phyloP scores from a whole-genome alignment of 495 filamentous ascomycete species.

The Coniosporium apollinis region DNA sequence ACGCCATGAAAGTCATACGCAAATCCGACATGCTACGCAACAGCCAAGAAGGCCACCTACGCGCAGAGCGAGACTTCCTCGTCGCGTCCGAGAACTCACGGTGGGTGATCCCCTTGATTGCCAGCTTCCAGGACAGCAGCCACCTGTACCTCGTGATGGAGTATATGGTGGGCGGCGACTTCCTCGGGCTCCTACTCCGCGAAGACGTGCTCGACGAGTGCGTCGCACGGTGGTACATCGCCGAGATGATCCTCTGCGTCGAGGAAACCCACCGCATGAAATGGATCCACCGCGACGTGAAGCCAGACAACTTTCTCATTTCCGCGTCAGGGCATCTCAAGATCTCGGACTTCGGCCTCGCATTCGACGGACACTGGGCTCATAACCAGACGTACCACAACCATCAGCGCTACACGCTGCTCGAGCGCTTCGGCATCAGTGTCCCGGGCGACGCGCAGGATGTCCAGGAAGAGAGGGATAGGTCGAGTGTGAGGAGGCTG shows the following conservation, averaged over 20 bases:
- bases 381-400: slow-evolving; percentile 77
- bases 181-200: slow-evolving; percentile 68
- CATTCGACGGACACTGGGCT: slow-evolving; percentile 88
- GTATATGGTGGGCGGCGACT: slow-evolving; percentile 92
- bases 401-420: slow-evolving; percentile 58
- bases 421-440: slow-evolving; percentile 55
- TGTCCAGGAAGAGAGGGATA: slow-evolving; percentile 33
- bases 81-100: slow-evolving; percentile 64
- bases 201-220: slow-evolving; percentile 63
- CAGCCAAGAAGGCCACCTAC: slow-evolving; percentile 79
- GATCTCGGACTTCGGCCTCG: slow-evolving; percentile 87
- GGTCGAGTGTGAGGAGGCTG: slow-evolving; percentile 31
- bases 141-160: slow-evolving; percentile 92
- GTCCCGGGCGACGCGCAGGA: slow-evolving; percentile 65
- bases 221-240: slow-evolving; percentile 68
- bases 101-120: slow-evolving; percentile 79
- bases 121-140: slow-evolving; percentile 71
- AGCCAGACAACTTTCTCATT: slow-evolving; percentile 93
- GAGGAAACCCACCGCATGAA: slow-evolving; percentile 76
- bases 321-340: slow-evolving; percentile 77
- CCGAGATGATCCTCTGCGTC: slow-evolving; percentile 89
- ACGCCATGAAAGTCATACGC: slow-evolving; percentile 91
- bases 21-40: slow-evolving; percentile 82
- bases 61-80: slow-evolving; percentile 82
- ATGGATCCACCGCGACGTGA: slow-evolving; percentile 91